Conservation (phyloP, 2,329 filamentous ascomycete species). For the Aspergillus carbonarius region DNA sequence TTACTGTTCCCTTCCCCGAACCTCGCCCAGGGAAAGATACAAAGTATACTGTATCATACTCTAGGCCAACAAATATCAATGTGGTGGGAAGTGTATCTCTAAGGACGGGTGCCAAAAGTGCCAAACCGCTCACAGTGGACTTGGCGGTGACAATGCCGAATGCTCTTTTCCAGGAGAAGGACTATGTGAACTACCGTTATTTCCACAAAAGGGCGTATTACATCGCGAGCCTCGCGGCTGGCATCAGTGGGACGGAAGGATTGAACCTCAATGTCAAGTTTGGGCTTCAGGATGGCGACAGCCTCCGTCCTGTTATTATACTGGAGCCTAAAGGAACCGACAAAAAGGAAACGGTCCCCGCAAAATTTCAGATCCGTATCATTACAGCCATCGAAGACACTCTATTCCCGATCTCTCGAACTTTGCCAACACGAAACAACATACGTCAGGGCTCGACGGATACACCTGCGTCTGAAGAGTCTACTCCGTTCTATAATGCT, state of each 20-base stretch:
- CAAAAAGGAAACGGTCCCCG: conserved; percentile 38
- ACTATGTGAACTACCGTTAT: conserved; percentile 88
- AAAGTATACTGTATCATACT: conserved; percentile 78
- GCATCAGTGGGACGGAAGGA: conserved; percentile 60
- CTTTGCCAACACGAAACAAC: conserved; percentile 68
- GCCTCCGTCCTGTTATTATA: conserved; percentile 68
- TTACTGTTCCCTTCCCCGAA: conserved; percentile 81
- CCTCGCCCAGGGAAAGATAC: conserved; percentile 72
- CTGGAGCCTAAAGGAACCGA: conserved; percentile 38
- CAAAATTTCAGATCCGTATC: conserved; percentile 66
- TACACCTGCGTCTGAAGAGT: conserved; percentile 39
- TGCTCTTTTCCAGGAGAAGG: conserved; percentile 84
- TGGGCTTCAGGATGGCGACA: conserved; percentile 69
- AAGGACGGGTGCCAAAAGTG: conserved; percentile 67
- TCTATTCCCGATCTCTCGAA: conserved; percentile 69
- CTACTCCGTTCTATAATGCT: conserved; percentile 87
- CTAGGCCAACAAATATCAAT: conserved; percentile 74
- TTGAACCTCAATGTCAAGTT: conserved; percentile 61
- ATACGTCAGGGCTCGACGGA: conserved; percentile 58
- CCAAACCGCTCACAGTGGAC: conserved; percentile 63
- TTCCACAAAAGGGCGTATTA: conserved; percentile 95
- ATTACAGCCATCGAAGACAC: conserved; percentile 70
- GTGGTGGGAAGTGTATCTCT: conserved; percentile 84
- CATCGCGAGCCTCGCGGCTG: conserved; percentile 74
- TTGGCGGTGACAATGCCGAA: conserved; percentile 83